These are phyloP conservation scores for Verbena officinalis DNA, from an alignment of 257 asterid genomes.

Conservation along the genomic window DNA sequence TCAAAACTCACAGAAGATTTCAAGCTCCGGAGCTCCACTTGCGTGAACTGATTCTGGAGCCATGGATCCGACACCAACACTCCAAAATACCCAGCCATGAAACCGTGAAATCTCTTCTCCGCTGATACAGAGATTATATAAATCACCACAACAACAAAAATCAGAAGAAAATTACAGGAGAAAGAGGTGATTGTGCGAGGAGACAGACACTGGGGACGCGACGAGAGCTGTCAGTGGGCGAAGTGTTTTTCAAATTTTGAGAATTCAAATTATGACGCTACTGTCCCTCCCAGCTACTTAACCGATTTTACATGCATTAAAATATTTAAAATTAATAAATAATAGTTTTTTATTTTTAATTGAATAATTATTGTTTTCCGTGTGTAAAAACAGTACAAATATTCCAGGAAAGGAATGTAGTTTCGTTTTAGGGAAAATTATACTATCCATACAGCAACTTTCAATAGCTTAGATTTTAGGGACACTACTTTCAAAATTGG, in stretches of 20 bases:
- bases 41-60: conserved; percentile 96
- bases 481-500: too few relatives aligned
- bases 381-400: conserved; percentile 21
- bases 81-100: conserved; percentile 84
- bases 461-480: too few relatives aligned
- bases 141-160: conserved; percentile 11
- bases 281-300: conserved; percentile 35
- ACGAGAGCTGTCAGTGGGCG: conserved; percentile 63
- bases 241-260: conserved; percentile 27
- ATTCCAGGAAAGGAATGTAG: conserved; percentile 28
- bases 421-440: neutral
- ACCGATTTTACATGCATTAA: conserved; percentile 4
- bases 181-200: conserved; percentile 31
- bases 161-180: conserved; percentile 22
- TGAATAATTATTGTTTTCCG: conserved; percentile 12
- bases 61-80: conserved; percentile 92
- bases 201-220: conserved; percentile 71
- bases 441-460: too few relatives aligned
- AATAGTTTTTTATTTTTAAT: conserved; percentile 4
- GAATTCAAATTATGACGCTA: conserved; percentile 51
- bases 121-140: neutral
- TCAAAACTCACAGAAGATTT: conserved; percentile 66
- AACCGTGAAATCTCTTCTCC: neutral
- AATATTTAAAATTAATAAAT: neutral
- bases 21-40: conserved; percentile 88